Percentiles rank a stretch among this genome's conserved stretches.
These are phyloP conservation scores for Kwoniella europaea DNA, from an alignment of 768 basidiomycete genomes.

Conservation along the genomic window DNA sequence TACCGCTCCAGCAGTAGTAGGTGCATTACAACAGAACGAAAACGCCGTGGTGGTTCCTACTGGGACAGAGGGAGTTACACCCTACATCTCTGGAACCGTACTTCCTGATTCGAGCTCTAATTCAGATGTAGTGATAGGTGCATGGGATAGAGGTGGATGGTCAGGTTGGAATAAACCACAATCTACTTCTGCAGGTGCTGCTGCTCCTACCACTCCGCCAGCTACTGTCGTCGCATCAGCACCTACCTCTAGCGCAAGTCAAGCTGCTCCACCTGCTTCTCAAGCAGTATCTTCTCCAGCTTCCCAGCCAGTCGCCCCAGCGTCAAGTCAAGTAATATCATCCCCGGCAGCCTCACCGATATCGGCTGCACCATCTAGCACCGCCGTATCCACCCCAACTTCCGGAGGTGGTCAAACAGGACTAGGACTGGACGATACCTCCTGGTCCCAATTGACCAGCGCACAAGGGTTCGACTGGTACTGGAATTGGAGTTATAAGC, in stretches of 20 bases:
- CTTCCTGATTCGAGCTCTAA: background rate
- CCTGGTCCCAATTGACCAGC: constrained; percentile 1
- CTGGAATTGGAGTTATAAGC: constrained; percentile 31
- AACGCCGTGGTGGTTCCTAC: background rate
- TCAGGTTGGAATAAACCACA: background rate
- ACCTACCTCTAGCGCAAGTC: background rate
- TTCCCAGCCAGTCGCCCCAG: background rate
- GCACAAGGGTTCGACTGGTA: constrained; percentile 30
- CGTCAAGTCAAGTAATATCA: background rate
- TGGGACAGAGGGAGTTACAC: background rate
- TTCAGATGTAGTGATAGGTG: background rate
- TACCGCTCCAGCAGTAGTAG: background rate
- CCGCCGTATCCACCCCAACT: background rate
- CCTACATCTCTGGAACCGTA: background rate
- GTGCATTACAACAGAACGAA: background rate
- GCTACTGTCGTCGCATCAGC: background rate
- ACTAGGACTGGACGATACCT: constrained; percentile 13
- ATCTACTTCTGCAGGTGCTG: background rate
- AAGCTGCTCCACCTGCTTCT: background rate
- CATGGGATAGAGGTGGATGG: constrained; percentile 7
- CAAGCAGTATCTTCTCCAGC: background rate
- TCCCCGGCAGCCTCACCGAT: background rate
- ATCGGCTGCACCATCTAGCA: background rate
- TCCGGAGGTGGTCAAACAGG: constrained; percentile 16
- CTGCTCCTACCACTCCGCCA: background rate